phyloP scores from a whole-genome alignment of 1,139 yeast genomes.

The Protomyces pachydermus region DNA sequence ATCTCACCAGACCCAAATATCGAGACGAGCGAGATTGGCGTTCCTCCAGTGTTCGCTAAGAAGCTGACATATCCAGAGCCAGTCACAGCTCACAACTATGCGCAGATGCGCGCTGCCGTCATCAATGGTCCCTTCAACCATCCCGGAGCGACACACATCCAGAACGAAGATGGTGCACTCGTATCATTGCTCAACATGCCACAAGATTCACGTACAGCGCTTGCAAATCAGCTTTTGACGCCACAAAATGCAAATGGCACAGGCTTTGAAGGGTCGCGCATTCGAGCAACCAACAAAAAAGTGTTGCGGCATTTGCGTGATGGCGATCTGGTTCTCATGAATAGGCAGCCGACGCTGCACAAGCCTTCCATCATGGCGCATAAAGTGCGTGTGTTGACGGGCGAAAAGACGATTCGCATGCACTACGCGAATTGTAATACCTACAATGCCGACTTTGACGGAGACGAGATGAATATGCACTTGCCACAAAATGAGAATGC shows the following conservation, averaged over 20 bases:
- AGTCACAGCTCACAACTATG: constrained; percentile 87
- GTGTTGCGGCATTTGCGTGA: constrained; percentile 91
- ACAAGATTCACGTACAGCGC: constrained; percentile 87
- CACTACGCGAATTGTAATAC: constrained; percentile 99
- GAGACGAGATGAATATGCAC: constrained; percentile 99
- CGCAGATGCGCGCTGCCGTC: constrained; percentile 88
- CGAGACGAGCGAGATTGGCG: constrained; percentile 97
- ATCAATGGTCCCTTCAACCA: constrained; percentile 95
- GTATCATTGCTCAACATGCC: constrained; percentile 84
- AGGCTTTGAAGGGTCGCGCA: constrained; percentile 41
- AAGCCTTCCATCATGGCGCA: constrained; percentile 99
- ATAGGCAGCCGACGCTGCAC: constrained; percentile 98
- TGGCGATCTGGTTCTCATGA: constrained; percentile 94
- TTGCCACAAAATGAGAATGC: constrained; percentile 99
- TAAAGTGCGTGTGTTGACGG: constrained; percentile 91
- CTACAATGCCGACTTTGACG: constrained; percentile 98
- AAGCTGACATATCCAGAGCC: constrained; percentile 98
- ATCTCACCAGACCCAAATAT: constrained; percentile 98
- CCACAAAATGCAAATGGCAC: constrained; percentile 51
- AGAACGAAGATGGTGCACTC: constrained; percentile 90
- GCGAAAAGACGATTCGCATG: constrained; percentile 91
- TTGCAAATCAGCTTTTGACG: constrained; percentile 89
- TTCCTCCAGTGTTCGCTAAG: constrained; percentile 96
- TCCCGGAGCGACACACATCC: constrained; percentile 98
- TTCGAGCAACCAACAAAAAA: constrained; percentile 64